A percentile compares a stretch with the other conserved stretches of the same genome.
Conservation (phyloP, 441 rosid species). For the Erysimum pusillum region DNA sequence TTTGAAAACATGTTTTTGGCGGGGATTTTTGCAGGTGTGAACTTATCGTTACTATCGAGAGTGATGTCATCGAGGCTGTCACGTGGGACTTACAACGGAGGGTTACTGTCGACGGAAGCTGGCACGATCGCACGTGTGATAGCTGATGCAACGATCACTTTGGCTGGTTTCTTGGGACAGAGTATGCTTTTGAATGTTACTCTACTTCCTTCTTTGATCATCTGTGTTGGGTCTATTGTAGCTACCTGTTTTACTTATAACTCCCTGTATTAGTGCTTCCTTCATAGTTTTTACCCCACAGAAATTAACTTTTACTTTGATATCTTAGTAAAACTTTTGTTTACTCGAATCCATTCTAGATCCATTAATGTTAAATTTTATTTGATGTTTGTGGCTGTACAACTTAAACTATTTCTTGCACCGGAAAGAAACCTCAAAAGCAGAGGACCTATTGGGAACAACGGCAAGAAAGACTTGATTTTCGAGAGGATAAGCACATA, state of each 20-base stretch:
- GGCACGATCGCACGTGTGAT: slow-evolving; percentile 94
- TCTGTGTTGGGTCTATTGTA: slow-evolving; percentile 71
- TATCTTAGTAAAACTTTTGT: too few relatives aligned
- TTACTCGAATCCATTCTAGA: too few relatives aligned
- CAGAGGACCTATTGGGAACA: too few relatives aligned
- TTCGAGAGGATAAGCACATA: too few relatives aligned
- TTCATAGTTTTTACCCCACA: slow-evolving; percentile 5
- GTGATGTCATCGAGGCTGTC: slow-evolving; percentile 99
- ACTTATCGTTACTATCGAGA: slow-evolving; percentile 86
- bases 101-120: slow-evolving; percentile 94
- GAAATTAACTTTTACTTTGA: too few relatives aligned
- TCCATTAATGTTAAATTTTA: too few relatives aligned
- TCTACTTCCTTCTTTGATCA: slow-evolving; percentile 79
- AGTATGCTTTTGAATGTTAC: slow-evolving; percentile 80
- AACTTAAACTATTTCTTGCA: too few relatives aligned
- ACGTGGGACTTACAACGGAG: slow-evolving; percentile 93
- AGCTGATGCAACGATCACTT: slow-evolving; percentile 87
- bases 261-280: slow-evolving; percentile 68
- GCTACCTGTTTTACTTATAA: slow-evolving; percentile 90
- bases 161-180: slow-evolving; percentile 83
- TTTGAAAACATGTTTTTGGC: slow-evolving; percentile 10
- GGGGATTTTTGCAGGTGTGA: slow-evolving; percentile 64
- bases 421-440: too few relatives aligned
- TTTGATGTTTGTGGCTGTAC: too few relatives aligned
- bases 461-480: too few relatives aligned